Evolutionary conservation across 2,329 filamentous ascomycete species (phyloP).

Genomic region (Fonsecaea multimorphosa): DNA sequence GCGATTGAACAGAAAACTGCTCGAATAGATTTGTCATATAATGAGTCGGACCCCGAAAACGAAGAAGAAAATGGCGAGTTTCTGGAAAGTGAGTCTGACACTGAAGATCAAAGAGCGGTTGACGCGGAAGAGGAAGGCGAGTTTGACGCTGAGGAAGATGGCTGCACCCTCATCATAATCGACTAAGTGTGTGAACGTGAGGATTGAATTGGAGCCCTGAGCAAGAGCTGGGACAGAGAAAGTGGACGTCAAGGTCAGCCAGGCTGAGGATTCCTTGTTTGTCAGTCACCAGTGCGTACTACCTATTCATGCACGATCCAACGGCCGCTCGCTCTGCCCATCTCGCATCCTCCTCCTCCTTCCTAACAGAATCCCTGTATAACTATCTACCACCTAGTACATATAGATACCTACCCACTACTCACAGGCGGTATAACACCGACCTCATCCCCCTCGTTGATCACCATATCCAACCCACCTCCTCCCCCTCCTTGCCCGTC

Average conservation of each 20-base stretch:
- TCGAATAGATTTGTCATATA: no score
- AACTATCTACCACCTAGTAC: no score
- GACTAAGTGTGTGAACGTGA: not conserved
- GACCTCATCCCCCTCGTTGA: conserved; percentile 51
- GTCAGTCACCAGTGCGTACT: no score
- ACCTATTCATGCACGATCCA: no score
- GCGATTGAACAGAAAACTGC: not conserved
- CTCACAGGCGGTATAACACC: conserved; percentile 57
- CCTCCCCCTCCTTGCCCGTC: not conserved
- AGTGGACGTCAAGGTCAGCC: not conserved
- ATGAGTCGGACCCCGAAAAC: no score
- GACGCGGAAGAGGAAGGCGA: not conserved
- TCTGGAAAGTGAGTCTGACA: no score
- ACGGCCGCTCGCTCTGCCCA: no score
- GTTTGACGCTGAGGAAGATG: not conserved
- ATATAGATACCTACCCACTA: conserved; percentile 53
- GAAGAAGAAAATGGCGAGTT: no score
- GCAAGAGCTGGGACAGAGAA: not conserved
- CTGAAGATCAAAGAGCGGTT: no score
- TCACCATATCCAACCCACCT: conserved; percentile 39
- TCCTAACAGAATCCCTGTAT: no score
- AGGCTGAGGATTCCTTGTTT: not conserved
- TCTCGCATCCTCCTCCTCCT: no score
- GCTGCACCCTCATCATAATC: not conserved
- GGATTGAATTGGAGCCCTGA: not conserved